Conservation (phyloP, 768 basidiomycete species). For the Lentinula detonsa region DNA sequence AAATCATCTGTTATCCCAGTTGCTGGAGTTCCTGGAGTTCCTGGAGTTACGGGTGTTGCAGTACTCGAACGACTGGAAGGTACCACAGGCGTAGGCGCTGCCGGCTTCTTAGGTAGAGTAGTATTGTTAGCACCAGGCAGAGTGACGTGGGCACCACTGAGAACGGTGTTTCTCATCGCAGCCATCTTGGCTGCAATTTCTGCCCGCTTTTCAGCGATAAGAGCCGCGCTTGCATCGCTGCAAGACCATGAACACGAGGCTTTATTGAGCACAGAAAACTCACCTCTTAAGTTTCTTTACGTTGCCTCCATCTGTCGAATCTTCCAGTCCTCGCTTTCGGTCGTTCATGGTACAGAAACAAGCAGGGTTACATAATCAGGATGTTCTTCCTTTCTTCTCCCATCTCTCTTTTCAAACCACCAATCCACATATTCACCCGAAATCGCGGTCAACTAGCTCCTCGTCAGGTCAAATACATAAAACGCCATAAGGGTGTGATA, state of each 20-base stretch:
- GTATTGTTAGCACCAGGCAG: slow-evolving; percentile 21
- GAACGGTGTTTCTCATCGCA: slow-evolving; percentile 49
- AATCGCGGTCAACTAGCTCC: slow-evolving; percentile 73
- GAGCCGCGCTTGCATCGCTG: slow-evolving; percentile 63
- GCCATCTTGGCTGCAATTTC: slow-evolving; percentile 85
- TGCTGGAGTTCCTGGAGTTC: background rate
- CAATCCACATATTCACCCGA: slow-evolving; percentile 33
- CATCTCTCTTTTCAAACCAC: slow-evolving; percentile 10
- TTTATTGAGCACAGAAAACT: slow-evolving; percentile 8
- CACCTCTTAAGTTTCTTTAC: slow-evolving; percentile 71
- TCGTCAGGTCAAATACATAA: slow-evolving; percentile 73
- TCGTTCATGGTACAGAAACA: slow-evolving; percentile 46
- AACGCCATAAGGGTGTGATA: slow-evolving; percentile 86
- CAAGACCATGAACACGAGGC: slow-evolving; percentile 12
- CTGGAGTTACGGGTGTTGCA: too few relatives aligned
- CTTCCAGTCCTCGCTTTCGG: slow-evolving; percentile 57
- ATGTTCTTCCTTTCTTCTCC: slow-evolving; percentile 13
- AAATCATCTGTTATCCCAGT: slow-evolving; percentile 49
- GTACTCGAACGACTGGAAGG: background rate
- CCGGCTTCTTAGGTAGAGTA: background rate
- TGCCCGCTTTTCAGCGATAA: slow-evolving; percentile 79
- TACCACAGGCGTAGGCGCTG: background rate
- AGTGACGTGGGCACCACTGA: slow-evolving; percentile 20
- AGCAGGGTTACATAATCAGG: slow-evolving; percentile 3
- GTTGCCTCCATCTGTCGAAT: slow-evolving; percentile 37